phyloP scores from a whole-genome alignment of 108 stramenopile species.

The Poteriospumella lacustris region DNA sequence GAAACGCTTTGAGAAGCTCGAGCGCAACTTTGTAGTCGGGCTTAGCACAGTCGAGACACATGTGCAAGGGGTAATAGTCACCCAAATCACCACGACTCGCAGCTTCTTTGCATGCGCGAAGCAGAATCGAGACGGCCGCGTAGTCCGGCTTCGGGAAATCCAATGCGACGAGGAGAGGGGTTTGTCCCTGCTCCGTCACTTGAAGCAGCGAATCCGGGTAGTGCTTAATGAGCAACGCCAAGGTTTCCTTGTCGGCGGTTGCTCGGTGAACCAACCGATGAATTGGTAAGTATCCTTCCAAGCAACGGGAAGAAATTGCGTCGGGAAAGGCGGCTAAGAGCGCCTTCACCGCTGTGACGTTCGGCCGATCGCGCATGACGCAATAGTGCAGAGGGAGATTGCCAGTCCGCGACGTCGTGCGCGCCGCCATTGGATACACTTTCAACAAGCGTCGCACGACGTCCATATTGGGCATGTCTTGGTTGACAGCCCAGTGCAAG shows the following conservation, averaged over 20 bases:
- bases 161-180: background rate
- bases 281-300: background rate
- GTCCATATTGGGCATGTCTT: background rate
- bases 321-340: slow-evolving; percentile 2
- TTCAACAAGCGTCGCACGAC: background rate
- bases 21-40: background rate
- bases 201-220: background rate
- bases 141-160: background rate
- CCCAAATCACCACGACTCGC: background rate
- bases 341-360: background rate
- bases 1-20: background rate
- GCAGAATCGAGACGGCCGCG: background rate
- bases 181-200: background rate
- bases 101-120: background rate
- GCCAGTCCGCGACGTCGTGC: background rate
- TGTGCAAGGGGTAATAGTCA: background rate
- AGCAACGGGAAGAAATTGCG: background rate
- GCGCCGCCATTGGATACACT: background rate
- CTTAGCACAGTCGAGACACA: background rate
- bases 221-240: background rate
- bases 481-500: slow-evolving; percentile 9
- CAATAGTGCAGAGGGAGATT: background rate
- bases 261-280: background rate
- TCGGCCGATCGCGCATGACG: background rate
- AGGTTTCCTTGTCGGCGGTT: too few relatives aligned